These are phyloP conservation scores for Rhizopus stolonifer DNA, from an alignment of 371 early-diverging fungal genomes.

Conservation along the genomic window DNA sequence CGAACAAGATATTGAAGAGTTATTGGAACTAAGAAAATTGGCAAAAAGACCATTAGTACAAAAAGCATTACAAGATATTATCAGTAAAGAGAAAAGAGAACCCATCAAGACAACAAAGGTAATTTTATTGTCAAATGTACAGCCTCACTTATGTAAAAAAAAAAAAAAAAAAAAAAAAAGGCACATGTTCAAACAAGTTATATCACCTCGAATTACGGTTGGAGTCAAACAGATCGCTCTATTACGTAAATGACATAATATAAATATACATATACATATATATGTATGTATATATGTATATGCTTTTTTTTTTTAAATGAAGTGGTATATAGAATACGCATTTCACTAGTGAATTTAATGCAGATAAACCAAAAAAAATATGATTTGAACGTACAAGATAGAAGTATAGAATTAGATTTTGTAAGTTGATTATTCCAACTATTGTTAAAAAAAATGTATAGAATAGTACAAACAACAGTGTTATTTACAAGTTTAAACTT, in stretches of 20 bases:
- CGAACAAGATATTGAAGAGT: background rate
- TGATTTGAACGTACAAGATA: background rate
- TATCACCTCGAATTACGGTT: conserved; percentile 15
- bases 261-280: no score
- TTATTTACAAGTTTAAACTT: conserved; percentile 13
- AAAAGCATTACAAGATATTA: conserved; percentile 4
- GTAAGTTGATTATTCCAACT: conserved; percentile 3
- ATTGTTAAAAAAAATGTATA: background rate
- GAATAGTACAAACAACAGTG: conserved; percentile 7
- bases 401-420: conserved; percentile 12
- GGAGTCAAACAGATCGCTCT: conserved; percentile 4
- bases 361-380: background rate
- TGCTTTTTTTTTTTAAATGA: no score
- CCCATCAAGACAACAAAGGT: conserved; percentile 13
- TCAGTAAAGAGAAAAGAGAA: background rate
- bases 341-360: background rate
- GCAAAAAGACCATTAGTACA: conserved; percentile 4
- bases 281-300: no score
- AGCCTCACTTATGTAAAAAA: background rate
- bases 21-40: background rate
- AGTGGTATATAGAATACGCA: conserved; percentile 4
- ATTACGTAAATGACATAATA: conserved; percentile 8
- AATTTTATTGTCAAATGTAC: no score
- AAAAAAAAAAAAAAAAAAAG: background rate
- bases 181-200: conserved; percentile 9